Base-by-base conservation (phyloP, 1,284 basidiomycete genomes). In the Pyrrhoderma noxium region DNA sequence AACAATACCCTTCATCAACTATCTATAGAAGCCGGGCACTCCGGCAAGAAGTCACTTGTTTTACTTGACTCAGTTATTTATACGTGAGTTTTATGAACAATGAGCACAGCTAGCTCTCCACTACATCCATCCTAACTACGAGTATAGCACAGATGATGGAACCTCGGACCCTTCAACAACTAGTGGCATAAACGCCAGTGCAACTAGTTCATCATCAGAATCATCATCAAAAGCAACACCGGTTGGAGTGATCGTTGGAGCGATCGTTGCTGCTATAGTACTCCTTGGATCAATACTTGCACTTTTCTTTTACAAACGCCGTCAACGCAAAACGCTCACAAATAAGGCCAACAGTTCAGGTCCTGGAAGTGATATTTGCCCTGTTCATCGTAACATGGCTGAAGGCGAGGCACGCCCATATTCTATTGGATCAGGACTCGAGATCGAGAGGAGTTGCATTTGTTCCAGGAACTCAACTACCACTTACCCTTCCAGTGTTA, bases 1-100 rank as follows among this genome's bases (percentile, higher is more conserved):
- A 7, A 41, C 35, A 37, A 44, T 37, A 36, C 31, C 14, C 13
- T 22, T 25, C 53, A 55, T 31, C 42, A 16, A 25, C 9, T 55
- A 3, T 14, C 42, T 1, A 22, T 55, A 18, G 53, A 51, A 9
- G 37, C 39, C 11, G 53, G 53, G 3, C 49, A 37, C 35, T 40
- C 45, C 4, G 45, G 44, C 3, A n/a, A 47, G n/a, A 51, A 41
- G 19, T 25, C 49, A 38, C 21, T 51, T 2, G 40, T 55, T 37
- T 18, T 55, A 34, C 49, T 55, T 14, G 53, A 55, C 14, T 27
- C 41, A 3, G 51, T 55, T 39, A 42, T 47, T 4, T 55, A 55
- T 21, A 51, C 53, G 53, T 55, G 37, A 11, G 52, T 46, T 35
- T 27, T 51, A 42, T 14, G 14, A 37, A 2, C 22, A 25, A 9